Percentiles rank a stretch among this genome's conserved stretches.
Conservation (phyloP, 441 rosid genomes). For the Erysimum cheiri region DNA sequence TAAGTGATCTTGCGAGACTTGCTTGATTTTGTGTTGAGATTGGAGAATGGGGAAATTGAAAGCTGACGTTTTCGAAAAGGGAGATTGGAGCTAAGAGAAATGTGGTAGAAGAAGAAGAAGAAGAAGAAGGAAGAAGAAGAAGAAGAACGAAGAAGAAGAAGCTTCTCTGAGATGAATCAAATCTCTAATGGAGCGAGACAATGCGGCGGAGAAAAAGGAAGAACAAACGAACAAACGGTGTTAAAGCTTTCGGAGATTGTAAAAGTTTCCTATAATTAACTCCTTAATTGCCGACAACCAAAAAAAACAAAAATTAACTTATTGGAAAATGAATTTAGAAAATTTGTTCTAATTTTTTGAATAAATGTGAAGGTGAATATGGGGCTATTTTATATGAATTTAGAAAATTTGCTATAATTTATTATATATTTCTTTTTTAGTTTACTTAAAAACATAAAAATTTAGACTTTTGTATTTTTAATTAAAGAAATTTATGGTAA, state of each 20-base stretch:
- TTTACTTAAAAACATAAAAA: no score
- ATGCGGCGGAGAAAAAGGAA: constrained; percentile 44
- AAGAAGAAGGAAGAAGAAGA: constrained; percentile 19
- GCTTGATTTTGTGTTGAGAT: constrained; percentile 21
- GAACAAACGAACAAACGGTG: constrained; percentile 37
- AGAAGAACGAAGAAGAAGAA: constrained; percentile 23
- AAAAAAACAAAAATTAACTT: no score
- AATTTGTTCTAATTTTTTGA: no score
- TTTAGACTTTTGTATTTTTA: no score
- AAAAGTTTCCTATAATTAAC: constrained; percentile 25
- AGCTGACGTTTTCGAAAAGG: not conserved
- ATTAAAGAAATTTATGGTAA: no score
- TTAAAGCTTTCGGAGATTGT: constrained; percentile 8
- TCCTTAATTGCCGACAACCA: not conserved
- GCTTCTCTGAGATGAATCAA: not conserved
- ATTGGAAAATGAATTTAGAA: no score
- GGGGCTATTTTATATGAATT: no score
- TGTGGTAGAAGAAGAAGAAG: no score
- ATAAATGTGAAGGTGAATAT: no score
- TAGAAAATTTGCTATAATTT: no score
- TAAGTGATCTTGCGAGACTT: not conserved
- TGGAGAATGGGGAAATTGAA: not conserved
- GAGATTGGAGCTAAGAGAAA: constrained; percentile 14
- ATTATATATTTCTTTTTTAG: no score
- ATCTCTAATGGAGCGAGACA: constrained; percentile 35